Conservation (phyloP, 2,329 filamentous ascomycete species). For the Colletotrichum brevisporum region DNA sequence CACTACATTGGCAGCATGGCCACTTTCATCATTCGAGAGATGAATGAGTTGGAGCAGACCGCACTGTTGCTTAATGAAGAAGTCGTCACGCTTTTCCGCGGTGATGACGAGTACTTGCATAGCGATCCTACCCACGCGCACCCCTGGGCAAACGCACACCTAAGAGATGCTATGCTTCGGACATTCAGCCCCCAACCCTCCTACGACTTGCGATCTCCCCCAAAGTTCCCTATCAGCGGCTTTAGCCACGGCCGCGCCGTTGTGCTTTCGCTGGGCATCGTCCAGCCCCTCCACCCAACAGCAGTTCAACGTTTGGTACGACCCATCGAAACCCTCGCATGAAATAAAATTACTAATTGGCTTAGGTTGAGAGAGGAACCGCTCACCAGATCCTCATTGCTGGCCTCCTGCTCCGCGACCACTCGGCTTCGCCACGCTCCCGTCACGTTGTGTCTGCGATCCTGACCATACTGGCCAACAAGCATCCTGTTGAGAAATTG, state of each 20-base stretch:
- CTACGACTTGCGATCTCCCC: slow-evolving; percentile 36
- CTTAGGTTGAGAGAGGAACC: slow-evolving; percentile 54
- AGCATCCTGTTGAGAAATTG: slow-evolving; percentile 55
- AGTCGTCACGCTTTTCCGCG: slow-evolving; percentile 55
- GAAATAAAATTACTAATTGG: slow-evolving; percentile 18
- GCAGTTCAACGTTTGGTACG: slow-evolving; percentile 53
- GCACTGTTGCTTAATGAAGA: slow-evolving; percentile 50
- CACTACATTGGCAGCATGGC: slow-evolving; percentile 53
- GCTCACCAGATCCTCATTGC: slow-evolving; percentile 48
- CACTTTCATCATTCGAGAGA: slow-evolving; percentile 53
- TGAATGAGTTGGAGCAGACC: slow-evolving; percentile 54
- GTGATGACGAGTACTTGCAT: slow-evolving; percentile 28
- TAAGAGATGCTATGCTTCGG: slow-evolving; percentile 36
- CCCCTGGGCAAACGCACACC: slow-evolving; percentile 29
- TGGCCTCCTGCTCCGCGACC: slow-evolving; percentile 36
- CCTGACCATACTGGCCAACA: slow-evolving; percentile 60
- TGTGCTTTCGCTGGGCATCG: slow-evolving; percentile 55
- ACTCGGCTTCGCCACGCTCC: slow-evolving; percentile 44
- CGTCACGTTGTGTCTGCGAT: slow-evolving; percentile 50
- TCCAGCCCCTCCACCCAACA: slow-evolving; percentile 53
- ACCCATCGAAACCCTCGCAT: not conserved
- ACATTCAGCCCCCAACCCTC: slow-evolving; percentile 25
- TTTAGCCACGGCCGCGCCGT: slow-evolving; percentile 37
- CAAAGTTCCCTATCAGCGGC: slow-evolving; percentile 38
- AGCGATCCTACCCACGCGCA: slow-evolving; percentile 17